phyloP scores from a whole-genome alignment of 1,139 yeast species.

The Saccharomyces hybrid region DNA sequence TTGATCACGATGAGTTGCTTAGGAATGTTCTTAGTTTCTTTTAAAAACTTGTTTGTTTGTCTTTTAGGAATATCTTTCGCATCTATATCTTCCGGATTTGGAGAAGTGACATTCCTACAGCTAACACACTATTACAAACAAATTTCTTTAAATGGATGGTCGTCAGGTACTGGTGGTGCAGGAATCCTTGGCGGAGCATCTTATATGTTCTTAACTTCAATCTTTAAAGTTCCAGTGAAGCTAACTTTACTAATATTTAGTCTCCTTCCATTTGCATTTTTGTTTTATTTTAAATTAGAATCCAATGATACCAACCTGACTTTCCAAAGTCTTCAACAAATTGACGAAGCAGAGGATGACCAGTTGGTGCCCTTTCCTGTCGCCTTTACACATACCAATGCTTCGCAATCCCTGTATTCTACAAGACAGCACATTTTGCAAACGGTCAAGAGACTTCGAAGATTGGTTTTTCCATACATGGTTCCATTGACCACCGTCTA shows the following conservation, averaged over 20 bases:
- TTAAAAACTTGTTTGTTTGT: constrained; percentile 32
- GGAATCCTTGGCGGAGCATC: constrained; percentile 73
- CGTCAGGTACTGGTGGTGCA: constrained; percentile 96
- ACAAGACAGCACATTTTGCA: not conserved
- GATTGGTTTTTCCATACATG: constrained; percentile 60
- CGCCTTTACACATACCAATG: not conserved
- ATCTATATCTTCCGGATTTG: constrained; percentile 78
- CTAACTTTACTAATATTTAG: constrained; percentile 43
- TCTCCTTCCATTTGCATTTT: constrained; percentile 40
- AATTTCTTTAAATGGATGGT: constrained; percentile 71
- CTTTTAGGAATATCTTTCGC: constrained; percentile 74
- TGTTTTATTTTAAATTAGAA: constrained; percentile 35
- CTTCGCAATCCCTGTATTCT: not conserved
- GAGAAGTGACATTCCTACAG: constrained; percentile 82
- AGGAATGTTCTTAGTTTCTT: constrained; percentile 72
- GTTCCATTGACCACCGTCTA: constrained; percentile 77
- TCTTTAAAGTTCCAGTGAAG: constrained; percentile 40
- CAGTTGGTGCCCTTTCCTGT: not conserved
- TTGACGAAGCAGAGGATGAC: not conserved
- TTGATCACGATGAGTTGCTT: constrained; percentile 53
- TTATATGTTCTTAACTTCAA: constrained; percentile 48
- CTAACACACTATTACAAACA: constrained; percentile 63
- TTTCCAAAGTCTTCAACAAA: not conserved
- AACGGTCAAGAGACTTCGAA: not conserved
- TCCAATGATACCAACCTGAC: not conserved